Conservation (phyloP, 202 grass and related monocot species). For the Cymbopogon flexuosus region DNA sequence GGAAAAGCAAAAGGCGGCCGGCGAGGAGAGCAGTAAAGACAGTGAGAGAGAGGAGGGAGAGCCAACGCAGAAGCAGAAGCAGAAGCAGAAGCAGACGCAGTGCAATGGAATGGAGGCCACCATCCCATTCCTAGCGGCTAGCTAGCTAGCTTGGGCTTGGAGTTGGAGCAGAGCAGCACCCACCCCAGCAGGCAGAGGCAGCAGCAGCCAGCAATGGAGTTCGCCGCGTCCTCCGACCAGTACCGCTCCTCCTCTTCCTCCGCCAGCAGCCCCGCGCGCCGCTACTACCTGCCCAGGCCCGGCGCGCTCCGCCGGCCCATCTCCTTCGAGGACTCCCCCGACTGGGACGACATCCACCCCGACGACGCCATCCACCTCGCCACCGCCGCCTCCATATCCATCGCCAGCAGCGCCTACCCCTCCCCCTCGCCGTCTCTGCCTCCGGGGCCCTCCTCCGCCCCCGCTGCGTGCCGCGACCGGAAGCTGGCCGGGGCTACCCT, state of each 20-base stretch:
- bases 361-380: conserved; percentile 54
- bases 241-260: conserved; percentile 86
- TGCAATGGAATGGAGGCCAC: too few relatives aligned
- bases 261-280: conserved; percentile 53
- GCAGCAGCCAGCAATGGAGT: conserved; percentile 16
- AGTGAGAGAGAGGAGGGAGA: too few relatives aligned
- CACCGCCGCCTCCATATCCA: conserved; percentile 46
- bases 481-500: conserved; percentile 77
- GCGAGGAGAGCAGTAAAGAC: too few relatives aligned
- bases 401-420: conserved; percentile 56
- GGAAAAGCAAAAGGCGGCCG: too few relatives aligned
- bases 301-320: conserved; percentile 56
- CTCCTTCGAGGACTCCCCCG: conserved; percentile 92
- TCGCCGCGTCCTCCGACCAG: conserved; percentile 40
- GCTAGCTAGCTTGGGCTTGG: too few relatives aligned
- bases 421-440: conserved; percentile 48
- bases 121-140: too few relatives aligned
- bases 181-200: background rate
- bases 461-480: conserved; percentile 37
- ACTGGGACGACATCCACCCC: conserved; percentile 77
- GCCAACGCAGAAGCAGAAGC: too few relatives aligned
- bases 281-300: conserved; percentile 67
- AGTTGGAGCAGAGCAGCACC: too few relatives aligned
- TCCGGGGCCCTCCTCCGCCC: conserved; percentile 3
- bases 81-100: too few relatives aligned